These are phyloP conservation scores for Alnus glutinosa DNA, from an alignment of 306 rosid genomes.

Conservation along the genomic window DNA sequence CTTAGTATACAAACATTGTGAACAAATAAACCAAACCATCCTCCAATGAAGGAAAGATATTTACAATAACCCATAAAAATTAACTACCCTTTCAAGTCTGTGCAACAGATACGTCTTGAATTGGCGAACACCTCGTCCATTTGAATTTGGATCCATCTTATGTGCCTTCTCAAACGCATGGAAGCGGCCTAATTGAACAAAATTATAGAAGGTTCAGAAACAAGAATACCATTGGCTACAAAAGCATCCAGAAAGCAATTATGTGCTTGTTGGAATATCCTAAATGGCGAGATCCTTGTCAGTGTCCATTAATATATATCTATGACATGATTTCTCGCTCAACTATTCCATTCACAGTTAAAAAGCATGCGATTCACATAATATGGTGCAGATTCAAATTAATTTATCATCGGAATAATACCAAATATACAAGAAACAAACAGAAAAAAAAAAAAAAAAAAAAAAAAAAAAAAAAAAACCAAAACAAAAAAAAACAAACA, in stretches of 20 bases:
- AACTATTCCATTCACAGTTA: not conserved
- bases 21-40: slow-evolving; percentile 24
- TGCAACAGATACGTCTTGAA: slow-evolving; percentile 86
- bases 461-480: too few relatives aligned
- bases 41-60: slow-evolving; percentile 8
- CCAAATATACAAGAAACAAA: not conserved
- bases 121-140: slow-evolving; percentile 95
- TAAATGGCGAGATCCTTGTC: not conserved
- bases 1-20: not conserved
- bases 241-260: not conserved
- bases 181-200: slow-evolving; percentile 74
- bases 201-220: slow-evolving; percentile 23
- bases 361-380: not conserved
- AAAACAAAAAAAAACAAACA: not conserved
- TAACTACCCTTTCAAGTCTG: slow-evolving; percentile 71
- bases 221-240: slow-evolving; percentile 3
- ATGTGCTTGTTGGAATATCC: not conserved
- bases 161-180: slow-evolving; percentile 95
- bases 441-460: too few relatives aligned
- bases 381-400: not conserved
- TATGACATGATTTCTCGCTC: not conserved
- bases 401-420: not conserved
- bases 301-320: not conserved
- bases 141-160: slow-evolving; percentile 69
- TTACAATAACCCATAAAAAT: slow-evolving; percentile 26